Base-by-base conservation (phyloP, 345 rosid species). In the Cardamine resedifolia region DNA sequence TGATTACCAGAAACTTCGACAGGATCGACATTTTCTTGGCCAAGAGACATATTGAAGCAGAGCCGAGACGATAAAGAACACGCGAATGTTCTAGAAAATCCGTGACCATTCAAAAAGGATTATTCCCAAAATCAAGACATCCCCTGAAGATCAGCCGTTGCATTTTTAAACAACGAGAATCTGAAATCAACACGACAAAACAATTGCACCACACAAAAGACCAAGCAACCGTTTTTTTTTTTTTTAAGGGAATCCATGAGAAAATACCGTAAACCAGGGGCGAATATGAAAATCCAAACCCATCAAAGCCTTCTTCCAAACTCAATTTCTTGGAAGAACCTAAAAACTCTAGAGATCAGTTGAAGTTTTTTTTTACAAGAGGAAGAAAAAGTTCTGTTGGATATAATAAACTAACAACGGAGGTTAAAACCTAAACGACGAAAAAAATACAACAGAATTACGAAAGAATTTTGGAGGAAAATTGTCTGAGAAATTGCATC, bases 11-110 rank as follows among this genome's bases (percentile, higher is more conserved):
- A 65, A 78, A 70, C 78, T 64, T 74, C 77, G 3, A 75, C 60
- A 41, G 65, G 76, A 64, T 72, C 75, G 36, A 80, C 41, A 69
- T 84, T 73, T 49, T 80, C 86, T 74, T 79, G 89, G 55, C 80
- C 83, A 65, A 79, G 21, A 70, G 96, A 81, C 91, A 85, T 87
- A 66, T 83, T 71, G 79, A 76, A 23, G 78, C 77, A 76, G 51
- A 69, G 31, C 36, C 50, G 31, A 63, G 50, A 57, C 43, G 50
- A 78, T 43, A 59, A 38, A 52, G 55, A 61, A 43, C 52, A 75
- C 63, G 7, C 7, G 6, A 61, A 66, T 60, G 59, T 56, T 71
- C 58, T n/a, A 72, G 58, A 73, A 44, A 60, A 44, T 10, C 36
- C 36, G 51, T 41, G 51, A 43, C 66, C 78, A 67, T 72, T 72